Base-by-base conservation (phyloP, 225 moss, liverwort and hornwort genomes). In the Thuidium tamariscinum region DNA sequence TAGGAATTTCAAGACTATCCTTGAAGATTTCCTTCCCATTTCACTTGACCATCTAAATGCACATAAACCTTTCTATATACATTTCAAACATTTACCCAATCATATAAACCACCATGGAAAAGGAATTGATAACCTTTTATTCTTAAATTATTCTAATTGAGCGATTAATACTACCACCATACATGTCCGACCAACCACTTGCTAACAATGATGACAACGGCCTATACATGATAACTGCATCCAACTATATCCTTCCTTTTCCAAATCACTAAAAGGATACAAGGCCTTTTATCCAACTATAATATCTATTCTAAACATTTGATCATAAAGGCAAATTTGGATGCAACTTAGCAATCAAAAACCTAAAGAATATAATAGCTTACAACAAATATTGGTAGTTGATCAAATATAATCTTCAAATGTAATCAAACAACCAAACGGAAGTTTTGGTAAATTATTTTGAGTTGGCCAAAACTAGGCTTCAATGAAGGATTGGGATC, bases 361-460 rank as follows among this genome's bases (percentile, higher is more conserved):
- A 14, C 5, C 8, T 41, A 68, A 0, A 68, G 3, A 67, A 37
- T 0, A 1, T 15, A 0, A 2, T 41, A 8, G 26, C 3, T 41
- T 26, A 15, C 1, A 69, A 42, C 0, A 41, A 0, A 14, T 8
- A 41, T 41, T 14, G 25, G 1, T 69, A 0, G 12, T 42, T 42
- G 15, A 42, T 41, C 5, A 69, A 5, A 26, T 26, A 2, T 3
- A 14, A 69, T 15, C 14, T 69, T 41, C 9, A 25, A 16, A 42
- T 1, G 8, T 9, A 41, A 25, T 14, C 4, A 69, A 68, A 0
- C 0, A 0, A 39, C 2, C 8, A 2, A 13, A 41, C 0, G 1
- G 0, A 2, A 25, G 0, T 26, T 25, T 39, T 1, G 0, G 0
- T 2, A 39, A 23, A 22, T 5, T 7, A 2, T 2, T 0, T 2